These are phyloP conservation scores for Boeremia lycopersici DNA, from an alignment of 2,329 filamentous ascomycete species.

Conservation along the genomic window DNA sequence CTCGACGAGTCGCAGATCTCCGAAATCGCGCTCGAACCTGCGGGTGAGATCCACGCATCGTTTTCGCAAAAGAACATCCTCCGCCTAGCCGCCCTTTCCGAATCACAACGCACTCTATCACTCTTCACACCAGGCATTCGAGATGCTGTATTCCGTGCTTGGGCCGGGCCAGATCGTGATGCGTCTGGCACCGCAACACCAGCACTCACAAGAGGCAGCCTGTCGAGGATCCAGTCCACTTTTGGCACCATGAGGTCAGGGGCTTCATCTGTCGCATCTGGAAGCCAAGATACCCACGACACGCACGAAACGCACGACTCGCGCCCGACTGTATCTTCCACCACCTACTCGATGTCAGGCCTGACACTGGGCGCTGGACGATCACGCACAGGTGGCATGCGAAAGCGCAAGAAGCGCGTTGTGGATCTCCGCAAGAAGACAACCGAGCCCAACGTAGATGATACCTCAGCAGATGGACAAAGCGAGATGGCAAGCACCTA, in stretches of 20 bases:
- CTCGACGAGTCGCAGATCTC: slow-evolving; percentile 77
- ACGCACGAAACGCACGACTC: slow-evolving; percentile 56
- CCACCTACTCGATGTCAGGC: slow-evolving; percentile 61
- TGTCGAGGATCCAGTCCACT: slow-evolving; percentile 55
- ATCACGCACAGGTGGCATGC: slow-evolving; percentile 65
- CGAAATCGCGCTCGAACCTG: slow-evolving; percentile 77
- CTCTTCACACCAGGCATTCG: slow-evolving; percentile 89
- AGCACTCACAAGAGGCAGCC: slow-evolving; percentile 50
- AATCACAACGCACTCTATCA: slow-evolving; percentile 88
- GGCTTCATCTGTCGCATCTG: slow-evolving; percentile 43
- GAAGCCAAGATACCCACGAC: slow-evolving; percentile 53
- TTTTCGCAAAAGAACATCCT: slow-evolving; percentile 96
- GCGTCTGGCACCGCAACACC: slow-evolving; percentile 58
- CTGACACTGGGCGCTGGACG: slow-evolving; percentile 67
- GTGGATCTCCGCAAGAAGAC: slow-evolving; percentile 76
- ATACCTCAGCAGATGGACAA: slow-evolving; percentile 58
- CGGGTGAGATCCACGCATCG: slow-evolving; percentile 81
- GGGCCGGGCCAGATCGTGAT: slow-evolving; percentile 78
- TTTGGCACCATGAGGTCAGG: slow-evolving; percentile 56
- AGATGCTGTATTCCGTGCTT: slow-evolving; percentile 90
- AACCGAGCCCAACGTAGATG: slow-evolving; percentile 54
- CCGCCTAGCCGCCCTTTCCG: slow-evolving; percentile 78
- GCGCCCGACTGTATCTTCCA: slow-evolving; percentile 68
- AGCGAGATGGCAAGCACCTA: slow-evolving; percentile 60
- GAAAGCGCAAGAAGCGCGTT: slow-evolving; percentile 83